These are phyloP conservation scores for Alternaria sp. DNA, from an alignment of 2,329 filamentous ascomycete species.

Conservation along the genomic window DNA sequence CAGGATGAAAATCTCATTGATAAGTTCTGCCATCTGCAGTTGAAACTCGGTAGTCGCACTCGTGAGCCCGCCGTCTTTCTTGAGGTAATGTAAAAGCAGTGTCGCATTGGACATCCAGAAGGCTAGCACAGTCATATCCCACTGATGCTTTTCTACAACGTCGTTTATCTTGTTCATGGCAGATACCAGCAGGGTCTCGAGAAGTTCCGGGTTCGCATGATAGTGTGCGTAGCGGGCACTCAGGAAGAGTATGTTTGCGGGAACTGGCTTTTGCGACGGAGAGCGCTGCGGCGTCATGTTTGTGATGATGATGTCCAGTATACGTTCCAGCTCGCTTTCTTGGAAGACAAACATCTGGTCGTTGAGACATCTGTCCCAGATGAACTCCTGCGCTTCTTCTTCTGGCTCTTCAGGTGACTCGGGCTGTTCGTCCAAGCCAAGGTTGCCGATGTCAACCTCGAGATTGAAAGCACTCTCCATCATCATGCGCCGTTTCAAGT, in stretches of 20 bases:
- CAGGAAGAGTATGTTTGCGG: conserved; percentile 95
- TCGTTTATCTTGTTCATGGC: conserved; percentile 97
- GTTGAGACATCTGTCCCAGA: conserved; percentile 92
- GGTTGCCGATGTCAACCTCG: conserved; percentile 93
- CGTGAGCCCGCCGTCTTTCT: conserved; percentile 85
- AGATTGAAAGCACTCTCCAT: conserved; percentile 97
- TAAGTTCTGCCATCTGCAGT: conserved; percentile 87
- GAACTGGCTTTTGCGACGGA: conserved; percentile 95
- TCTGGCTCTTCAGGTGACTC: conserved; percentile 80
- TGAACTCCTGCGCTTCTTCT: conserved; percentile 91
- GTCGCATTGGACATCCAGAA: conserved; percentile 99
- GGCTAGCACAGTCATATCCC: conserved; percentile 99
- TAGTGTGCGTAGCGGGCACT: conserved; percentile 97
- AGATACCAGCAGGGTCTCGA: conserved; percentile 78
- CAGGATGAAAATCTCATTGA: conserved; percentile 98
- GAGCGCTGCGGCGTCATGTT: conserved; percentile 97
- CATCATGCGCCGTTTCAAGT: conserved; percentile 97
- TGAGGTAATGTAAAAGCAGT: conserved; percentile 91
- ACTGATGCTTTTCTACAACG: conserved; percentile 93
- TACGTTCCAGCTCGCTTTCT: conserved; percentile 87
- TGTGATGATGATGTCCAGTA: conserved; percentile 94
- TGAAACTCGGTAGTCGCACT: conserved; percentile 88
- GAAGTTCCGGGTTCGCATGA: conserved; percentile 83
- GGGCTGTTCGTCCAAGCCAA: conserved; percentile 93
- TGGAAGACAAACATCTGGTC: conserved; percentile 99